Percentiles rank a stretch among this genome's conserved stretches.
These are phyloP conservation scores for Xylariaceae sp. DNA, from an alignment of 2,329 filamentous ascomycete species.

Conservation along the genomic window DNA sequence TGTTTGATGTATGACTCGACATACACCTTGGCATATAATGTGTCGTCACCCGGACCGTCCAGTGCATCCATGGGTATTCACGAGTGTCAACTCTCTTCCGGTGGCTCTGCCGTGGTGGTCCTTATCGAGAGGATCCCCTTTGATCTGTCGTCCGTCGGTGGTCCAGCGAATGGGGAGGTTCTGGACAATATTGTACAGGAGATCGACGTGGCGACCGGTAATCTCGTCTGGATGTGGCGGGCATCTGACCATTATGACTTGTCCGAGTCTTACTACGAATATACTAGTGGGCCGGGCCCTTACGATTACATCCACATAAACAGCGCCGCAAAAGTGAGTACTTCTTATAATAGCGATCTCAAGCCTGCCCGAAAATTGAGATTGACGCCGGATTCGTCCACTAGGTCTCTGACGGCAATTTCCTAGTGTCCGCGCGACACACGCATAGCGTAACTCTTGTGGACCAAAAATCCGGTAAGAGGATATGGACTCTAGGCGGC, in stretches of 20 bases:
- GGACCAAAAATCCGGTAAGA: constrained; percentile 7
- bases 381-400: not conserved
- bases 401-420: constrained; percentile 18
- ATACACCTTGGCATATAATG: constrained; percentile 21
- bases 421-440: constrained; percentile 16
- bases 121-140: constrained; percentile 18
- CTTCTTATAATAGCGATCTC: too few relatives aligned
- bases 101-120: constrained; percentile 20
- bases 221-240: constrained; percentile 18
- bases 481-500: constrained; percentile 18
- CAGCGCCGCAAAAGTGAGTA: constrained; percentile 15
- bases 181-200: constrained; percentile 18
- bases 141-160: constrained; percentile 13
- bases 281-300: not conserved
- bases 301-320: constrained; percentile 19
- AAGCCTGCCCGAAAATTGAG: too few relatives aligned
- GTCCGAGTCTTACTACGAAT: constrained; percentile 13
- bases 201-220: constrained; percentile 15
- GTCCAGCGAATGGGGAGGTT: constrained; percentile 10
- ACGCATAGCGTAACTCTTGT: constrained; percentile 13
- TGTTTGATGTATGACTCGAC: constrained; percentile 21
- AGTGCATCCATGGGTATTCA: constrained; percentile 18
- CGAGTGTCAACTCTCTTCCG: constrained; percentile 22
- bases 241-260: constrained; percentile 14
- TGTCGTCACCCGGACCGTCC: constrained; percentile 7